A percentile compares a stretch with the other conserved stretches of the same genome.
Evolutionary conservation across 257 asterid genomes (phyloP).

Genomic region (Nicotiana tomentosiformis): DNA sequence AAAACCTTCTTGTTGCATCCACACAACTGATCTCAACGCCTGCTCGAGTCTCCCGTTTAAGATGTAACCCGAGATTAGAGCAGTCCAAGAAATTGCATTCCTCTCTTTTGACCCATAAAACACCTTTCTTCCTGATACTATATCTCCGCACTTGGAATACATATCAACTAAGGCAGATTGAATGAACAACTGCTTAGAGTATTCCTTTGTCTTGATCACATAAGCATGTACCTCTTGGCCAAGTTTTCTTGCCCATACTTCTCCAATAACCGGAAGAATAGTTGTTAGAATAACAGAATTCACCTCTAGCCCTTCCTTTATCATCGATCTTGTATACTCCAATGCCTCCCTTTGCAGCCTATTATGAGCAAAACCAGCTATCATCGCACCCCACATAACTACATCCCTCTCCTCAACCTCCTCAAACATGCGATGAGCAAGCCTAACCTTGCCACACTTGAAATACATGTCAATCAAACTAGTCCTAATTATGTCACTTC

Average conservation of each 20-base stretch:
- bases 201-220: conserved; percentile 65
- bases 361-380: conserved; percentile 91
- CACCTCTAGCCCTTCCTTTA: conserved; percentile 42
- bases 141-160: conserved; percentile 90
- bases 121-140: conserved; percentile 71
- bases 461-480: conserved; percentile 88
- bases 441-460: conserved; percentile 80
- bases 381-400: conserved; percentile 84
- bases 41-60: conserved; percentile 72
- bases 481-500: conserved; percentile 49
- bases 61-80: conserved; percentile 76
- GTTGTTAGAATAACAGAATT: conserved; percentile 74
- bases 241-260: conserved; percentile 39
- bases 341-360: conserved; percentile 65
- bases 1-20: conserved; percentile 98
- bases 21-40: conserved; percentile 62
- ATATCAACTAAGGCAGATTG: conserved; percentile 82
- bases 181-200: conserved; percentile 54
- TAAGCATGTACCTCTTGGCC: conserved; percentile 88
- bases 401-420: conserved; percentile 72
- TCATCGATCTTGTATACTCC: conserved; percentile 65
- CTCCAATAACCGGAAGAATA: conserved; percentile 70
- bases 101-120: conserved; percentile 66
- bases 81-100: conserved; percentile 79
- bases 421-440: conserved; percentile 53